These are phyloP conservation scores for Coffea canephora DNA, from an alignment of 257 asterid species.

Conservation along the genomic window DNA sequence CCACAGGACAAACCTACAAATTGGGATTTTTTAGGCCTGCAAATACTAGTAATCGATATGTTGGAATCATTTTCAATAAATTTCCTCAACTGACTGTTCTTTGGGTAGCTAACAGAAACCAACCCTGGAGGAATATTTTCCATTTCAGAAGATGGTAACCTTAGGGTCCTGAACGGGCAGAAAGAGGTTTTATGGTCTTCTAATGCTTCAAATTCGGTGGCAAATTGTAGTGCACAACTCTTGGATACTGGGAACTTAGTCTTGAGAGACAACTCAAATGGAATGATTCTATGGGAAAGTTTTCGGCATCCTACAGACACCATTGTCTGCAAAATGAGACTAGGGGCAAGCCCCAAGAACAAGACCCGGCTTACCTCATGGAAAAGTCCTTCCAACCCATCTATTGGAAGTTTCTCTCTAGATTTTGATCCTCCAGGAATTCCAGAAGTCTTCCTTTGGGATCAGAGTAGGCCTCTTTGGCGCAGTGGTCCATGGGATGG, in stretches of 20 bases:
- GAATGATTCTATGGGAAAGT: constrained; percentile 47
- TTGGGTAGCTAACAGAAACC: constrained; percentile 61
- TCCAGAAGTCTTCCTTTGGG: constrained; percentile 39
- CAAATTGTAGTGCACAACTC: constrained; percentile 37
- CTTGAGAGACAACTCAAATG: constrained; percentile 28
- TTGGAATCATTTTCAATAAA: constrained; percentile 36
- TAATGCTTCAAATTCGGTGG: constrained; percentile 12
- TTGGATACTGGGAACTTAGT: constrained; percentile 50
- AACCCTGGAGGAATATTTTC: constrained; percentile 28
- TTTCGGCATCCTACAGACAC: constrained; percentile 1
- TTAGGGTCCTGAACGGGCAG: constrained; percentile 29
- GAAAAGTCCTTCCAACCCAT: constrained; percentile 42
- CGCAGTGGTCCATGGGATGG: constrained; percentile 49
- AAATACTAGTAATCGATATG: constrained; percentile 27
- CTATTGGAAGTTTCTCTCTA: constrained; percentile 35
- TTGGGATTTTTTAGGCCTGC: not conserved
- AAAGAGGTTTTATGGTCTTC: constrained; percentile 44
- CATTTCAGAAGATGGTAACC: constrained; percentile 35
- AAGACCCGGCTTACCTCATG: constrained; percentile 33
- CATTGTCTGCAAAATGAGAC: no score
- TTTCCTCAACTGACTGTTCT: constrained; percentile 9
- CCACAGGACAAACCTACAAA: not conserved
- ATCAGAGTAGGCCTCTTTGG: constrained; percentile 29
- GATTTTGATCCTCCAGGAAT: constrained; percentile 20
- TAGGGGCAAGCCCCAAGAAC: no score